Evolutionary conservation across 129 eudicot species (phyloP), one percentile per base, ranked within the genome.

Genomic region (Flaveria linearis): DNA sequence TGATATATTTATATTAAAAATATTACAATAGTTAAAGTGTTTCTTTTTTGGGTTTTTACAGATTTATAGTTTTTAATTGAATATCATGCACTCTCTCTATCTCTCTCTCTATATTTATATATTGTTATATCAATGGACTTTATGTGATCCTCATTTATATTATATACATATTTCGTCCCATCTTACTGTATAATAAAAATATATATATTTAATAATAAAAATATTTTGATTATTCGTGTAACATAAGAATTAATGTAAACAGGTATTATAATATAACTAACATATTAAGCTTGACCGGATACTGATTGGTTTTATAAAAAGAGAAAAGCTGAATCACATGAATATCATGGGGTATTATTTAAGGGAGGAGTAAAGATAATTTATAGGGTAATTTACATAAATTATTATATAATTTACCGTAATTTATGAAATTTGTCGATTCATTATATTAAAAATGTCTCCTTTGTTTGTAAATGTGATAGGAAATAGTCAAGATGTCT

Each of bases 241-340:
- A 12, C 67, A 58, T 57, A 57, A 20, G 30, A 57, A 57, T n/a
- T 57, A 58, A 58, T 58, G 36, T 58, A 61, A 61, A 61, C 68
- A 17, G 7, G 9, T 14, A 61, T 25, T 26, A 25, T 61, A 61
- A 13, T 26, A 26, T 26, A 61, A 0, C 9, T 26, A 61, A 25
- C 20, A 61, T 9, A 61, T 61, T 26, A 25, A 26, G 68, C 4
- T 26, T 61, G 68, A 61, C 42, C 42, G 3, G 13, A 26, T 13
- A 26, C 9, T 26, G 43, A 61, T 61, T 5, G 18, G 5, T 26
- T 60, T 18, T 14, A 20, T 61, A 25, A 60, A 25, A 25, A 5
- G 41, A 23, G 3, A 23, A 60, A 18, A 25, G 41, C 67, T 26
- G 36, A 60, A 61, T 61, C 42, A 61, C 68, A 61, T 61, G 68